phyloP scores from a whole-genome alignment of 163 green algal species.

The Scenedesmus sp. region DNA sequence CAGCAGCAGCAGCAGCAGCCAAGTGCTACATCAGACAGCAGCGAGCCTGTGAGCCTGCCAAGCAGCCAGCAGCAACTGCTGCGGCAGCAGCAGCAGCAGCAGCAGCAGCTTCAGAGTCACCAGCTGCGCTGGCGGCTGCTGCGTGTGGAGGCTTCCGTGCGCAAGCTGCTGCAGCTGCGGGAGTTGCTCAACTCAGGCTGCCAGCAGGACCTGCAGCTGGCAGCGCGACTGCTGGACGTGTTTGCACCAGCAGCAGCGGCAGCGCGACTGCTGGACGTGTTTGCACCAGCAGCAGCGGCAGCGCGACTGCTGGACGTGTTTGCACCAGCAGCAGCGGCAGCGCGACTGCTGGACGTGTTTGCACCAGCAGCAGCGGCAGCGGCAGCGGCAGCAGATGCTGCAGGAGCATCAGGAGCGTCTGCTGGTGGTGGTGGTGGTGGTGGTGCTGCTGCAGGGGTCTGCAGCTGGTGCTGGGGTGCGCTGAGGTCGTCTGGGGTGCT shows the following conservation, averaged over 20 bases:
- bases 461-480: background rate
- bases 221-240: background rate
- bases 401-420: background rate
- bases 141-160: background rate
- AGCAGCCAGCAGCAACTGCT: background rate
- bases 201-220: background rate
- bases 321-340: too few relatives aligned
- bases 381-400: background rate
- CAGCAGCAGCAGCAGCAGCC: background rate
- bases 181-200: background rate
- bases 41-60: background rate
- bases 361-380: too few relatives aligned
- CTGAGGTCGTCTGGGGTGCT: background rate
- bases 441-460: background rate
- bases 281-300: too few relatives aligned
- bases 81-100: background rate
- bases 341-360: too few relatives aligned
- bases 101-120: background rate
- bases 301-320: too few relatives aligned
- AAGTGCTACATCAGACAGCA: background rate
- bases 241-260: background rate
- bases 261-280: too few relatives aligned
- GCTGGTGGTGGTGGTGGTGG: background rate
- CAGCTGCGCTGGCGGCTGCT: constrained; percentile 6
- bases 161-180: background rate